Evolutionary conservation across 345 rosid genomes (phyloP), one percentile per base, ranked within the genome.

Genomic region (Melastoma malabathricum): DNA sequence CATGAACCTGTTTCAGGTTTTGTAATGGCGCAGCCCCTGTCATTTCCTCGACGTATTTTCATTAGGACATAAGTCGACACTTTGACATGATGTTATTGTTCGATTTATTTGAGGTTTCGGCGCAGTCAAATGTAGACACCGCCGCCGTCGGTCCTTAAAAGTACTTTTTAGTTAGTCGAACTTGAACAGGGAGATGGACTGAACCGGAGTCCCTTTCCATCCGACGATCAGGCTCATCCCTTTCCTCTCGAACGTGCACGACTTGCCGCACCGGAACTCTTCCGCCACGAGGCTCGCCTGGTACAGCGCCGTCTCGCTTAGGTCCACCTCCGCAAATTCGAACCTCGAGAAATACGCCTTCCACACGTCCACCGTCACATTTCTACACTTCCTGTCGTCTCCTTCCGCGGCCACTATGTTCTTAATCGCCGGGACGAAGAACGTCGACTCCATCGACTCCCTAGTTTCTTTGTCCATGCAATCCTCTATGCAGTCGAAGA

Each of bases 171-270:
- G 15, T 44, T 6, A 50, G 38, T 6, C 15, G 59, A 75, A 75
- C 58, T 65, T 75, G 75, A 80, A 75, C 50, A 68, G 59, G 0
- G 84, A 78, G 54, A 75, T 38, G 7, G 79, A 81, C 15, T 25
- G 57, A 18, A 75, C 3, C 3, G 78, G 76, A 10, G 76, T 72
- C 16, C 72, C 75, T 55, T 80, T 76, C 83, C 86, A 80, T 2
- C 78, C 74, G 3, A 57, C 46, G 16, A 76, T 18, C 7, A 74
- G 47, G 66, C 68, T 56, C 31, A 65, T 64, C 15, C 70, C 76
- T n/a, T 74, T 68, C 63, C 48, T 10, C 3, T 56, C 44, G 6
- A 70, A 51, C 0, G 75, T 72, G 55, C 81, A 75, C 25, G 23
- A 65, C 48, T 47, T 74, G 62, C 72, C 66, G 18, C 62, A 51